A percentile compares a stretch with the other conserved stretches of the same genome.
Evolutionary conservation across 371 early-diverging fungal species (phyloP).

Genomic region (Caulochytrium protostelioides): DNA sequence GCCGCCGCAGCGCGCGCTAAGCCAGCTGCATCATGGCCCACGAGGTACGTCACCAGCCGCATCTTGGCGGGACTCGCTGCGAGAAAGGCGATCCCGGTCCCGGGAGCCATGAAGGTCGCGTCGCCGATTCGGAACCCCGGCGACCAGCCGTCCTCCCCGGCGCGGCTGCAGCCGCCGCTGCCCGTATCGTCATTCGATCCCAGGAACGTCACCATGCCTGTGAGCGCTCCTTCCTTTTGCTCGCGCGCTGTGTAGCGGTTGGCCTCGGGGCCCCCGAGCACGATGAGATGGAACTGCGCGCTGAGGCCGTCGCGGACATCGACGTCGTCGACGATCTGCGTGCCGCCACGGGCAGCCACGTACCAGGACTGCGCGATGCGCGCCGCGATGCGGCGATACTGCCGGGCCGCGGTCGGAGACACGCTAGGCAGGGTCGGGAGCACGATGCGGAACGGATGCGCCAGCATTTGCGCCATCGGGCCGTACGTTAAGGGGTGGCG

Average conservation of each 20-base stretch:
- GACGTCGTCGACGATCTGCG: slow-evolving; percentile 27
- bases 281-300: slow-evolving; percentile 19
- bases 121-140: too few species aligned
- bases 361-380: slow-evolving; percentile 39
- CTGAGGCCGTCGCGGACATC: slow-evolving; percentile 19
- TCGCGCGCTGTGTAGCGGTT: slow-evolving; percentile 16
- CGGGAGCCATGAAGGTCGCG: too few species aligned
- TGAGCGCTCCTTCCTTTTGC: slow-evolving; percentile 8
- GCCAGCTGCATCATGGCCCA: too few species aligned
- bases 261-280: slow-evolving; percentile 22
- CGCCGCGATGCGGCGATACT: slow-evolving; percentile 15
- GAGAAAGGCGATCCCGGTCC: too few species aligned
- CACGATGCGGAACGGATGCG: slow-evolving; percentile 21
- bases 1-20: too few species aligned
- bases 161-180: too few species aligned
- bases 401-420: slow-evolving; percentile 5
- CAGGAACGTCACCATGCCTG: slow-evolving; percentile 6
- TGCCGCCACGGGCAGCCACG: slow-evolving; percentile 32
- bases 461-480: slow-evolving; percentile 24
- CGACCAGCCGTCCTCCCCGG: too few species aligned
- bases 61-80: too few species aligned
- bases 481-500: slow-evolving; percentile 38
- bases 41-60: too few species aligned
- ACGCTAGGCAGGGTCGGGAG: too few species aligned
- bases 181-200: too few species aligned